Evolutionary conservation across 768 basidiomycete genomes (phyloP).

Genomic region (Sporobolomyces phaffii): DNA sequence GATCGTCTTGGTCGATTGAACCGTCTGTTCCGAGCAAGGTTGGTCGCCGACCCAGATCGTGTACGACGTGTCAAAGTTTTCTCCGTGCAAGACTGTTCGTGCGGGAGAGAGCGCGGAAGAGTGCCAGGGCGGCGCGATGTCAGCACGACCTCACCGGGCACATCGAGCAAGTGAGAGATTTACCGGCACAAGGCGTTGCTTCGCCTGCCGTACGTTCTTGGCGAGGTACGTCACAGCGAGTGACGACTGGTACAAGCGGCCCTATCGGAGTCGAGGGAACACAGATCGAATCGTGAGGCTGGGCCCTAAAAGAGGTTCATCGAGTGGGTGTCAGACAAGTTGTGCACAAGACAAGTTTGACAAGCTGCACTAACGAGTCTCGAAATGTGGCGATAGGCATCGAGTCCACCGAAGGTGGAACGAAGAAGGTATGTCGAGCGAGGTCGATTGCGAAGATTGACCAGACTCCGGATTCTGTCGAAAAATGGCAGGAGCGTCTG

Average conservation of each 20-base stretch:
- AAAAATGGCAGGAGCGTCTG: slow-evolving; percentile 20
- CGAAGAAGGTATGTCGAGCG: slow-evolving; percentile 88
- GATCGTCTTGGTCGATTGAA: not conserved
- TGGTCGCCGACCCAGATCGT: slow-evolving; percentile 70
- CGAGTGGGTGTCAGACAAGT: too few relatives aligned
- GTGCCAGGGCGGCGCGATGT: too few relatives aligned
- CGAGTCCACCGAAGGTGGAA: slow-evolving; percentile 64
- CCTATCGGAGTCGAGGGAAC: slow-evolving; percentile 75
- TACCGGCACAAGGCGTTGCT: slow-evolving; percentile 1
- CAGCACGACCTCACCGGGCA: not conserved
- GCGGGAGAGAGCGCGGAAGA: too few relatives aligned
- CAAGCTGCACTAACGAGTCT: too few relatives aligned
- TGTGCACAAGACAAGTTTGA: too few relatives aligned
- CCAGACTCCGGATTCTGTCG: slow-evolving; percentile 33
- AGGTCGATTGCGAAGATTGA: slow-evolving; percentile 56
- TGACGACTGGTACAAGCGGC: not conserved
- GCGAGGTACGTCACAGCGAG: not conserved
- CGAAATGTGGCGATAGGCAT: not conserved
- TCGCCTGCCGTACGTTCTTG: not conserved
- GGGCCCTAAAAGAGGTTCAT: too few relatives aligned
- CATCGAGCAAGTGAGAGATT: not conserved
- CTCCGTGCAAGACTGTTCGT: slow-evolving; percentile 72
- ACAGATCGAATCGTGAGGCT: slow-evolving; percentile 69
- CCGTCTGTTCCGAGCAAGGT: not conserved
- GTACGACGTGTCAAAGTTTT: slow-evolving; percentile 79